These are phyloP conservation scores for Mycena pura DNA, from an alignment of 768 basidiomycete species.

Conservation along the genomic window DNA sequence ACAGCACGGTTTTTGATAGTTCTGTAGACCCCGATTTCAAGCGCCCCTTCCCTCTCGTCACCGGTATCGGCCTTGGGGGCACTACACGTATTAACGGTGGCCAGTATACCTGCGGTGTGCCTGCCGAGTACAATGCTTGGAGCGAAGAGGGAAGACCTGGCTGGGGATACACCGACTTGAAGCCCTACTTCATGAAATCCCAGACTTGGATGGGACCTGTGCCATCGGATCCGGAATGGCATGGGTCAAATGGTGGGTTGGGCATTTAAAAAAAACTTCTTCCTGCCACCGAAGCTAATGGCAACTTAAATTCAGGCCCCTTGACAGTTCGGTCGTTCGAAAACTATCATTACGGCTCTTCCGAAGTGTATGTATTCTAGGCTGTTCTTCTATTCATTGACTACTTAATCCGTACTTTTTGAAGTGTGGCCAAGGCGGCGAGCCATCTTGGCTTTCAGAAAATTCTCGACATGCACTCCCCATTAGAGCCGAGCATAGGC, in stretches of 20 bases:
- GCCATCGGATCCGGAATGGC: slow-evolving; percentile 11
- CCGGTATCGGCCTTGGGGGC: slow-evolving; percentile 38
- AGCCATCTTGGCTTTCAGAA: not conserved
- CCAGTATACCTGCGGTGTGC: slow-evolving; percentile 33
- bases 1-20: slow-evolving; percentile 23
- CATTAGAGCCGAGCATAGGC: slow-evolving; percentile 11
- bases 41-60: slow-evolving; percentile 23
- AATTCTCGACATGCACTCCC: slow-evolving; percentile 14
- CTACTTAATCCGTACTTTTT: too few relatives aligned
- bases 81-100: slow-evolving; percentile 36
- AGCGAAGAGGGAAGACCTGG: slow-evolving; percentile 35
- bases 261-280: too few relatives aligned
- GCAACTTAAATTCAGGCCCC: not conserved
- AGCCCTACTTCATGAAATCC: slow-evolving; percentile 42
- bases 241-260: not conserved
- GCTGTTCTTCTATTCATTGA: too few relatives aligned
- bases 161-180: slow-evolving; percentile 43
- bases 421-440: slow-evolving; percentile 5
- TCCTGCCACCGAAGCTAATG: not conserved
- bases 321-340: slow-evolving; percentile 5
- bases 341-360: not conserved
- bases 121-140: slow-evolving; percentile 37
- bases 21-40: slow-evolving; percentile 12
- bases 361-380: not conserved
- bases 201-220: slow-evolving; percentile 27